A percentile compares a stretch with the other conserved stretches of the same genome.
These are phyloP conservation scores for Caryopteris hybrid DNA, from an alignment of 305 asterid genomes.

Conservation along the genomic window DNA sequence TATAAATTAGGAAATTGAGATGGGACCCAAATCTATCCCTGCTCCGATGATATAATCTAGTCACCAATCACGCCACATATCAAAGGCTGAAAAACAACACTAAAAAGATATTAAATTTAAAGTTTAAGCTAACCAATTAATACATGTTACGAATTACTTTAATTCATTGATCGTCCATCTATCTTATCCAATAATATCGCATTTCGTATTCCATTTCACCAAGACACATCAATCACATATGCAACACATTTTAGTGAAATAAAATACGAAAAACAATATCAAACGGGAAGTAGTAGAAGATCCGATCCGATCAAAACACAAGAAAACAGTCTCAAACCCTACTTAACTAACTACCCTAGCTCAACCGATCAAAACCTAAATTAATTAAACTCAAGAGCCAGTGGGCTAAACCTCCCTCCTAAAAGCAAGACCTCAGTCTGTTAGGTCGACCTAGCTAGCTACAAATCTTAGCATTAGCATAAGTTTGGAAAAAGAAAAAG, in stretches of 20 bases:
- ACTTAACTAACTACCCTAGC: background rate
- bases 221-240: background rate
- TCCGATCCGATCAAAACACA: no score
- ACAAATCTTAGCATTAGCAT: background rate
- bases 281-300: background rate
- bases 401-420: background rate
- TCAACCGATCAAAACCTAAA: background rate
- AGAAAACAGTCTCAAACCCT: background rate
- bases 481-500: background rate
- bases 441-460: slow-evolving; percentile 21
- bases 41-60: no score
- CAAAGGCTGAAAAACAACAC: no score
- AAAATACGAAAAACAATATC: background rate
- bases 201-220: background rate
- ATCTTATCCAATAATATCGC: background rate
- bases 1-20: no score
- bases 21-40: no score
- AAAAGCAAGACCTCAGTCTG: background rate
- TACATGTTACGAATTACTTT: background rate
- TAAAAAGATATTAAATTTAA: no score
- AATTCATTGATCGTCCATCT: no score
- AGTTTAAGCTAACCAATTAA: background rate
- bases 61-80: no score
- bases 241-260: background rate
- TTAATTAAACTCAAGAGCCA: background rate